Evolutionary conservation across 345 rosid genomes (phyloP).

Genomic region (Clarkia xantiana): DNA sequence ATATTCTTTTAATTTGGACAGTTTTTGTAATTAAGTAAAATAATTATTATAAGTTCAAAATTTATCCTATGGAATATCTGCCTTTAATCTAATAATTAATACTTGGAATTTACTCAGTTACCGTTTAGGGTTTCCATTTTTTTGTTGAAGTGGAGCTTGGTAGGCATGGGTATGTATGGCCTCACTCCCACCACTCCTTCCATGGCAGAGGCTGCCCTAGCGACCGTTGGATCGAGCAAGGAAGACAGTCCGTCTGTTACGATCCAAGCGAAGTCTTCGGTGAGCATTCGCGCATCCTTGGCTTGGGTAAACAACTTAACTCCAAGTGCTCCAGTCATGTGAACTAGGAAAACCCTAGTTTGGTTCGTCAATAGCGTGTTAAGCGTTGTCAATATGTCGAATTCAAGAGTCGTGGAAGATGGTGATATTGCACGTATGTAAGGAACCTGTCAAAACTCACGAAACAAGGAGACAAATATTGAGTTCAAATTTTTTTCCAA

Average conservation of each 20-base stretch:
- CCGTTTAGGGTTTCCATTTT: neutral
- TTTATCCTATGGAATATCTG: no score
- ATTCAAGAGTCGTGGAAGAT: constrained; percentile 4
- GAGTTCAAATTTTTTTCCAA: no score
- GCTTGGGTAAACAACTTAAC: constrained; percentile 17
- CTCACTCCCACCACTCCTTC: constrained; percentile 9
- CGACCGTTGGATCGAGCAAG: constrained; percentile 3
- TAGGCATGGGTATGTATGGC: neutral
- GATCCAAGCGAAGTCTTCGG: constrained; percentile 23
- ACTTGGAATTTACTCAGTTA: neutral
- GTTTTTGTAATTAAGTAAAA: no score
- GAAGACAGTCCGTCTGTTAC: constrained; percentile 15
- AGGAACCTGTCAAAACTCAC: constrained; percentile 2
- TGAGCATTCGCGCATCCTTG: constrained; percentile 16
- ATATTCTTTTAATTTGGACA: no score
- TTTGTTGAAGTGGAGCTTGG: neutral
- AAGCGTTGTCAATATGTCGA: constrained; percentile 11
- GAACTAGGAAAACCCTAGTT: constrained; percentile 28
- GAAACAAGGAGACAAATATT: no score
- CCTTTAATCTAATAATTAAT: no score
- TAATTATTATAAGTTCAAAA: no score
- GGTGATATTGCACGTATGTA: constrained; percentile 12
- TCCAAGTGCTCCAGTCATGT: constrained; percentile 18
- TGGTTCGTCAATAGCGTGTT: constrained; percentile 16
- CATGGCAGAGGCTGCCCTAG: constrained; percentile 3